Base-by-base conservation (phyloP, 2,329 filamentous ascomycete species). In the Aspergillus amoenus region DNA sequence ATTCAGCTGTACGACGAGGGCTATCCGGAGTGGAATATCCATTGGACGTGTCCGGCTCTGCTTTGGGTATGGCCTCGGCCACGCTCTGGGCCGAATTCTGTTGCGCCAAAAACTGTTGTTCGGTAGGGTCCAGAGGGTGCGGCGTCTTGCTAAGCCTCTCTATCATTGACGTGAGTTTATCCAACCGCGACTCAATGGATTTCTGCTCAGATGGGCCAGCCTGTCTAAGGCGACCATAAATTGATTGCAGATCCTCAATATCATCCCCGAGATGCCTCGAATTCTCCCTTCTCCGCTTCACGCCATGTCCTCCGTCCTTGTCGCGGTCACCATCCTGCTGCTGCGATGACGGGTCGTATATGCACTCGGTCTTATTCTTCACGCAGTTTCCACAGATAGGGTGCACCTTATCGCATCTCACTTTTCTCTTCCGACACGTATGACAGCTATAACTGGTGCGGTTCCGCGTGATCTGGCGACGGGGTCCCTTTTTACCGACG, bases 341-440 rank as follows among this genome's bases (percentile, higher is more conserved):
- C 51, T 68, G 67, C 48, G 65, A 64, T 47, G 64, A 58, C n/a
- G 63, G 64, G 66, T 76, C 73, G 61, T 79, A 80, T 5, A 74
- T 55, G 60, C 78, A 80, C 56, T 76, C 67, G 56, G 73, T 71
- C 21, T 70, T 71, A 43, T 73, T 78, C 57, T 79, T 80, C 55
- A 65, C 58, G 59, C 78, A 80, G 50, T 77, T 78, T 27, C 76
- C 74, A 62, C 78, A 80, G 13, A 76, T 63, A 6, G 78, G 78
- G 62, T 78, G 78, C 27, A 73, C 70, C 66, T 78, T 78, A 64
- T 77, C 72, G 59, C 78, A 80, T 70, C 79, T 79, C 48, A 80
- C 76, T 61, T 80, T 80, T 30, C 78, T 71, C 56, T 74, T 67
- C 47, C 78, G 73, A 65, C 78, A 80, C 1, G 70, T 76, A 62